Conservation (phyloP, 2,329 filamentous ascomycete genomes). For the Colletotrichum salicis region DNA sequence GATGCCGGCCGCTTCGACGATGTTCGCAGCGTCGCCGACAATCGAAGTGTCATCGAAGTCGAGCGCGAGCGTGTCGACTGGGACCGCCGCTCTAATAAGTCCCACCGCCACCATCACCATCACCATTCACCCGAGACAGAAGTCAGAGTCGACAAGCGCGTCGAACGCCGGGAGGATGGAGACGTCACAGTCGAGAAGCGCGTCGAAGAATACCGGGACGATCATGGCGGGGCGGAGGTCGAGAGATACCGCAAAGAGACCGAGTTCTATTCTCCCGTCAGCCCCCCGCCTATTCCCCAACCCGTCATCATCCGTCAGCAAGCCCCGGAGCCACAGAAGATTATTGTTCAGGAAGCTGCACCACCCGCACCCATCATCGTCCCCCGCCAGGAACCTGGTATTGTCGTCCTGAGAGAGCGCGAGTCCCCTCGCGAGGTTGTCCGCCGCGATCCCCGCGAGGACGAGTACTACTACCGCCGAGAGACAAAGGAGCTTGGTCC, state of each 20-base stretch:
- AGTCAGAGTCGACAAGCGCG: conserved; percentile 53
- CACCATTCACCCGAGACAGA: conserved; percentile 48
- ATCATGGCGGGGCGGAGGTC: conserved; percentile 58
- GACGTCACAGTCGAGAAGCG: conserved; percentile 67
- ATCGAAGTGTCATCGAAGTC: conserved; percentile 52
- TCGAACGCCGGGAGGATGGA: conserved; percentile 56
- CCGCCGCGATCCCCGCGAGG: conserved; percentile 52
- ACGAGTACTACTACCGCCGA: conserved; percentile 64
- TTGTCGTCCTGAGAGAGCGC: conserved; percentile 56
- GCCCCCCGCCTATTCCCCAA: conserved; percentile 53
- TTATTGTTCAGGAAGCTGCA: conserved; percentile 69
- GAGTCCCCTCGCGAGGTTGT: conserved; percentile 52
- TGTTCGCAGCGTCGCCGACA: conserved; percentile 48
- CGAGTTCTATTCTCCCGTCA: conserved; percentile 67
- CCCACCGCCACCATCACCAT: conserved; percentile 37
- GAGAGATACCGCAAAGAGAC: conserved; percentile 71
- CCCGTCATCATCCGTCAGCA: conserved; percentile 68
- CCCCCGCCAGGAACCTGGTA: conserved; percentile 55
- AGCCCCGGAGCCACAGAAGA: conserved; percentile 66
- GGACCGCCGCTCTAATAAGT: conserved; percentile 46
- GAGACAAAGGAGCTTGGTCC: conserved; percentile 55
- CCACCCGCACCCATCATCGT: conserved; percentile 63
- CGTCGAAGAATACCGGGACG: conserved; percentile 60
- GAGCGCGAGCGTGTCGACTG: conserved; percentile 46
- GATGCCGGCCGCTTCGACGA: conserved; percentile 38